A percentile compares a stretch with the other conserved stretches of the same genome.
phyloP scores from a whole-genome alignment of 768 basidiomycete genomes.

The Lactarius pseudohatsudake region DNA sequence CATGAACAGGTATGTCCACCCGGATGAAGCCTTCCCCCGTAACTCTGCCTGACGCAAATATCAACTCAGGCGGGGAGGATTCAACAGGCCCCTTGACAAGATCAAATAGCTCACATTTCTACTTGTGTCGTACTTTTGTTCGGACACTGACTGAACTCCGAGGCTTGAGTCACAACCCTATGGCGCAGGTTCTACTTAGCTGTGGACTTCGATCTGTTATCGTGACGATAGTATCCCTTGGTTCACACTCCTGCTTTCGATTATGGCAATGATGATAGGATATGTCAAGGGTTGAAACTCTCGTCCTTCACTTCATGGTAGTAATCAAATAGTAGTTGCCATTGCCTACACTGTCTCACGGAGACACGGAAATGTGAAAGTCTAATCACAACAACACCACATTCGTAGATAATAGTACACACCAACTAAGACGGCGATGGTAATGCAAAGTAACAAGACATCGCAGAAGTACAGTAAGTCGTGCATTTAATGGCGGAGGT shows the following conservation, averaged over 20 bases:
- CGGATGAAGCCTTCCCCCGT: conserved; percentile 25
- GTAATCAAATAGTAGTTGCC: not conserved
- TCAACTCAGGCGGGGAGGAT: conserved; percentile 67
- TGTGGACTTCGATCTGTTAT: not conserved
- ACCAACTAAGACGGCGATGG: conserved; percentile 11
- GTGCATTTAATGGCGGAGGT: conserved; percentile 22
- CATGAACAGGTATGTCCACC: conserved; percentile 77
- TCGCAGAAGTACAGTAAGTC: conserved; percentile 25
- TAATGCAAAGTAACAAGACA: conserved; percentile 18
- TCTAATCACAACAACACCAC: conserved; percentile 24
- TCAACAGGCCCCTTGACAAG: conserved; percentile 93
- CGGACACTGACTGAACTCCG: not conserved
- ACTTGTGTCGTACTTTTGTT: not conserved
- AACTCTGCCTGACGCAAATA: conserved; percentile 4
- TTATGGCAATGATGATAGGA: not conserved
- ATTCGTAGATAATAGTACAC: conserved; percentile 26
- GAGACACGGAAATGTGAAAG: conserved; percentile 8
- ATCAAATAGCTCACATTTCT: conserved; percentile 59
- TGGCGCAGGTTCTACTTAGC: not conserved
- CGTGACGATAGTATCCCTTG: not conserved
- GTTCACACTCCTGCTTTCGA: not conserved
- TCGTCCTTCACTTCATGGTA: too few relatives aligned
- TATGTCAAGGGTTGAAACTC: not conserved
- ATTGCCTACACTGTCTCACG: conserved; percentile 3
- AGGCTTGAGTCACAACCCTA: not conserved